Evolutionary conservation across 2,329 filamentous ascomycete genomes (phyloP).

Genomic region (Colletotrichum eleusines): DNA sequence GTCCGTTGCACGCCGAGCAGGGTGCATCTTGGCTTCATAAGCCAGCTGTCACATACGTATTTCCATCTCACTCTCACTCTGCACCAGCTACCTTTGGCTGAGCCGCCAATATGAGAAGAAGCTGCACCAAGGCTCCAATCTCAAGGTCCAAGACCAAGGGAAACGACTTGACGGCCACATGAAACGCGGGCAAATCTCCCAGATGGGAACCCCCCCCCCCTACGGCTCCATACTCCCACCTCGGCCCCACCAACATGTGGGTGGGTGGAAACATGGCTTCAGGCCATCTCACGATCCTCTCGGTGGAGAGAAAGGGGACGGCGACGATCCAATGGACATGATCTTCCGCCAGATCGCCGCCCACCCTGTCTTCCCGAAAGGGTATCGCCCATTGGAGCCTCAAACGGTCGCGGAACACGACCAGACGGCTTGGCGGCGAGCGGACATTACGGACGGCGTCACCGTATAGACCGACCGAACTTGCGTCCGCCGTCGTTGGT

Average conservation of each 20-base stretch:
- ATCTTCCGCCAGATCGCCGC: constrained; percentile 36
- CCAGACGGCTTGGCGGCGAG: constrained; percentile 36
- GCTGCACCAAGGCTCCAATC: neutral
- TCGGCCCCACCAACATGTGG: constrained; percentile 30
- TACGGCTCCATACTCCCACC: constrained; percentile 31
- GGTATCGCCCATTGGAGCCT: constrained; percentile 37
- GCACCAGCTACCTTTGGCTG: neutral
- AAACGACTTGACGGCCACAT: constrained; percentile 27
- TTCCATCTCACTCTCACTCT: constrained; percentile 7
- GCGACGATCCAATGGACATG: constrained; percentile 40
- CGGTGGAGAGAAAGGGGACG: constrained; percentile 26
- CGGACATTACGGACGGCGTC: constrained; percentile 18
- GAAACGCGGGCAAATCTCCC: constrained; percentile 32
- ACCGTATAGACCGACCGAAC: neutral
- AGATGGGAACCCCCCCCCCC: neutral
- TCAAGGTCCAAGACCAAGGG: neutral
- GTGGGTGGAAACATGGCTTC: constrained; percentile 37
- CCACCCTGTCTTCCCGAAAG: constrained; percentile 24
- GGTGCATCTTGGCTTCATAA: neutral
- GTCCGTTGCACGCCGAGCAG: constrained; percentile 13
- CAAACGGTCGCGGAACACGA: constrained; percentile 40
- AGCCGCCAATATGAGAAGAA: neutral
- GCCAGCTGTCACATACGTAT: too few species aligned
- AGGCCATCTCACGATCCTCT: constrained; percentile 33
- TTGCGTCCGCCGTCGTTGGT: constrained; percentile 11